Base-by-base conservation (phyloP, 148 eudicot genomes). In the Silene conica region DNA sequence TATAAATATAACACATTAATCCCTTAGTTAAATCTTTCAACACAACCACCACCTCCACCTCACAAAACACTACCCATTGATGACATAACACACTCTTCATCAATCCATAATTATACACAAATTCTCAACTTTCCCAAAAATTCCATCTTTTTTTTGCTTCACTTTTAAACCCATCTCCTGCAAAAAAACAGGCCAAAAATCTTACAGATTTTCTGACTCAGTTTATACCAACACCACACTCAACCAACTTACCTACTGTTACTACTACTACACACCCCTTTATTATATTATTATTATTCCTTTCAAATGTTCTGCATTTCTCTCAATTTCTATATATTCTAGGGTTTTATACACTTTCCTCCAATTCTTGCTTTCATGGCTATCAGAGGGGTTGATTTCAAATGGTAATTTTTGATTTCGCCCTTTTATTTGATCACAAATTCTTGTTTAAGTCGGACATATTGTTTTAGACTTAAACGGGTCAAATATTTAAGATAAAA, bases 361-460 rank as follows among this genome's bases (percentile, higher is more conserved):
- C 70, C 55, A 12, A 68, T 45, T 43, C 20, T 18, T 19, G 0
- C 22, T 56, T 64, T 46, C 31, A 80, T 80, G 83, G 83, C 83
- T 9, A 70, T 79, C 58, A 58, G 79, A 72, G 83, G 83, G 22
- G 79, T 80, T 67, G 79, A 91, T 80, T 91, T 94, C 86, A 91
- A 89, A 82, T 94, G 98, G 98, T 94, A 70, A 21, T 58, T 43
- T 22, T 43, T n/a, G 11, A 26, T 23, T 45, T 23, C 25, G 11
- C 26, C 22, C 23, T 28, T 77, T 74, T 14, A 41, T 26, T 11
- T 64, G 57, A 16, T 22, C 1, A 38, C 1, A 31, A 31, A 2
- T 31, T 31, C 34, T 31, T 3, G 34, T 31, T 31, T 31, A 31
- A 31, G 3, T 1, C 34, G 34, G 34, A 3, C 34, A 31, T 31